Conservation (phyloP, 2,329 filamentous ascomycete genomes). For the Fonsecaea multimorphosa region DNA sequence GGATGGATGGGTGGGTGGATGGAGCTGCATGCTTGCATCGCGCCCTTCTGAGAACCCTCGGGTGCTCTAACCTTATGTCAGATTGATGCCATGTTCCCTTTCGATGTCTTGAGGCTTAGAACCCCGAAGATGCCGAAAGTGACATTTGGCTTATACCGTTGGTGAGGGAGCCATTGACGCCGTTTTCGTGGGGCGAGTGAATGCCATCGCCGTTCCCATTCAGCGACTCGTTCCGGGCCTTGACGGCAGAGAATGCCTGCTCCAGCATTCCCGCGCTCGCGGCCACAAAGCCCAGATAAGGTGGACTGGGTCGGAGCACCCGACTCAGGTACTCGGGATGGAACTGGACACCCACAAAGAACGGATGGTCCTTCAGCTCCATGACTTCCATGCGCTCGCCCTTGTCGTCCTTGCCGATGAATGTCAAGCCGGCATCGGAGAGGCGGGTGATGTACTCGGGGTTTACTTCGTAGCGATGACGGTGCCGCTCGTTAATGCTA, state of each 20-base stretch:
- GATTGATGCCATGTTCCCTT: not conserved
- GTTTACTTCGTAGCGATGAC: constrained; percentile 91
- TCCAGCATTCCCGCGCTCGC: constrained; percentile 73
- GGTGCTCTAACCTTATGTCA: not conserved
- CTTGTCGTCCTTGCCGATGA: constrained; percentile 79
- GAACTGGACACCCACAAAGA: constrained; percentile 84
- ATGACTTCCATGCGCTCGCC: constrained; percentile 82
- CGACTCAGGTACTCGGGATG: constrained; percentile 85
- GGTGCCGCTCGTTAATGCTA: constrained; percentile 74
- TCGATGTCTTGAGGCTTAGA: not conserved
- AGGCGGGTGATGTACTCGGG: constrained; percentile 74
- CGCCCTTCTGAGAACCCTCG: not conserved
- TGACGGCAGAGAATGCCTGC: constrained; percentile 42
- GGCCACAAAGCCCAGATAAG: constrained; percentile 85
- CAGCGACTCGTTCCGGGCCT: constrained; percentile 2
- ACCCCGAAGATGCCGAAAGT: constrained; percentile 23
- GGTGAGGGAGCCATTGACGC: constrained; percentile 52
- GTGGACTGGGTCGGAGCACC: constrained; percentile 74
- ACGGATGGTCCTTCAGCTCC: constrained; percentile 82
- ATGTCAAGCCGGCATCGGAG: constrained; percentile 71
- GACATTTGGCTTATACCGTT: constrained; percentile 25
- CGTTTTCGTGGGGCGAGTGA: constrained; percentile 58
- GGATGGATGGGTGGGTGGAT: not conserved
- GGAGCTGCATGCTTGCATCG: not conserved
- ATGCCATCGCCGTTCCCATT: not conserved